Conservation (phyloP, 179 eudicot genomes). For the Pouteria campechiana region DNA sequence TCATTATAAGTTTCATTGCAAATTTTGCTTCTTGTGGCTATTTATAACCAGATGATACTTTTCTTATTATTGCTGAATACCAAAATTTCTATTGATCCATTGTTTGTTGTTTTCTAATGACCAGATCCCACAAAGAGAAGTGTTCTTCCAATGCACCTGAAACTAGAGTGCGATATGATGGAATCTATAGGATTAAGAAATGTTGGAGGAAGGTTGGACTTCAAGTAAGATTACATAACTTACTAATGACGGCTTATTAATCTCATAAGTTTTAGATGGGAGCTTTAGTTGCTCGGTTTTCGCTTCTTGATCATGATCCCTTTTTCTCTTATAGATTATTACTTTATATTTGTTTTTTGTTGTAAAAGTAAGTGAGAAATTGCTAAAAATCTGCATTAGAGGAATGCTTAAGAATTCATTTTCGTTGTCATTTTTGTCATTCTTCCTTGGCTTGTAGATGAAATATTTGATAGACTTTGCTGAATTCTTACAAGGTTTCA, state of each 20-base stretch:
- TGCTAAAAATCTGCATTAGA: too few species aligned
- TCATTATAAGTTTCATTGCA: background rate
- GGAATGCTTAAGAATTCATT: too few species aligned
- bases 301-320: too few species aligned
- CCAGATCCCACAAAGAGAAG: conserved; percentile 68
- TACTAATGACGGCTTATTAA: too few species aligned
- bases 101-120: conserved; percentile 1
- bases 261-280: too few species aligned
- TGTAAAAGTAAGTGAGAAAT: too few species aligned
- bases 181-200: conserved; percentile 82
- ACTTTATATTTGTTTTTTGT: too few species aligned
- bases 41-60: conserved; percentile 1
- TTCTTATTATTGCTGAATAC: too few species aligned
- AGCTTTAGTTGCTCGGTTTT: too few species aligned
- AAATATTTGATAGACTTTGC: background rate
- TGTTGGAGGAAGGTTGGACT: conserved; percentile 66
- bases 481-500: conserved; percentile 24
- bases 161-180: conserved; percentile 76
- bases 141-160: conserved; percentile 81
- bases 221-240: conserved; percentile 30
- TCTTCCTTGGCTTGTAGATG: too few species aligned
- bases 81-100: background rate
- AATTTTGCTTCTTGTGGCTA: background rate
- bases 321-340: too few species aligned
- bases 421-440: too few species aligned